Conservation (phyloP, 306 rosid genomes). For the Prunus fruticosa region DNA sequence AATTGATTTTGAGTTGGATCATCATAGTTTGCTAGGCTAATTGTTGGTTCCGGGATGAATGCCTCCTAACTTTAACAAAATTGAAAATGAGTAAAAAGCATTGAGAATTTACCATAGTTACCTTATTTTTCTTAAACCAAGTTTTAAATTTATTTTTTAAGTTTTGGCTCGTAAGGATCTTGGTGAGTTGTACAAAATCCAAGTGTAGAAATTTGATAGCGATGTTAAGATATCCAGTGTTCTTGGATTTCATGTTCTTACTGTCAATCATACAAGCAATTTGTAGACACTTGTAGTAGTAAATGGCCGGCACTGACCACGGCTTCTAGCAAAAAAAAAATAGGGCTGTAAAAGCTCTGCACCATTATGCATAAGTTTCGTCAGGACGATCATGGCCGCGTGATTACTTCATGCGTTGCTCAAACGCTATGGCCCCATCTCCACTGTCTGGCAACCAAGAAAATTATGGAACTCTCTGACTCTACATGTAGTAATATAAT, state of each 20-base stretch:
- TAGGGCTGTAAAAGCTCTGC: background rate
- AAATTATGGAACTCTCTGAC: background rate
- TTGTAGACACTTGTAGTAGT: background rate
- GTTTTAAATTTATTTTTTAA: background rate
- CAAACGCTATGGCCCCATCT: background rate
- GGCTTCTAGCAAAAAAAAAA: background rate
- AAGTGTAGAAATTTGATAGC: background rate
- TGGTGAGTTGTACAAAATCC: background rate
- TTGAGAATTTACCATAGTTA: too few species aligned
- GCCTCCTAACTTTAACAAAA: too few species aligned
- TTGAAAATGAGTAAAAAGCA: too few species aligned
- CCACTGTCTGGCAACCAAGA: background rate
- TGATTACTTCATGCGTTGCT: background rate
- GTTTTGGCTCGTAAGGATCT: background rate
- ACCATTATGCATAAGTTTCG: background rate
- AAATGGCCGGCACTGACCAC: background rate
- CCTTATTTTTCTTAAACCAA: background rate
- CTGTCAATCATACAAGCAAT: background rate
- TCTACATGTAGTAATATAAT: background rate
- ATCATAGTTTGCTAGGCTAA: too few species aligned
- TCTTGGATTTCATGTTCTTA: slow-evolving; percentile 10
- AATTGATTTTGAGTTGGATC: too few species aligned
- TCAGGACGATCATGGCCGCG: slow-evolving; percentile 3
- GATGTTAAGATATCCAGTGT: slow-evolving; percentile 4
- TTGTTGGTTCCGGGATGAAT: too few species aligned